phyloP scores from a whole-genome alignment of 139 green algal species.

The Micromonas commoda region DNA sequence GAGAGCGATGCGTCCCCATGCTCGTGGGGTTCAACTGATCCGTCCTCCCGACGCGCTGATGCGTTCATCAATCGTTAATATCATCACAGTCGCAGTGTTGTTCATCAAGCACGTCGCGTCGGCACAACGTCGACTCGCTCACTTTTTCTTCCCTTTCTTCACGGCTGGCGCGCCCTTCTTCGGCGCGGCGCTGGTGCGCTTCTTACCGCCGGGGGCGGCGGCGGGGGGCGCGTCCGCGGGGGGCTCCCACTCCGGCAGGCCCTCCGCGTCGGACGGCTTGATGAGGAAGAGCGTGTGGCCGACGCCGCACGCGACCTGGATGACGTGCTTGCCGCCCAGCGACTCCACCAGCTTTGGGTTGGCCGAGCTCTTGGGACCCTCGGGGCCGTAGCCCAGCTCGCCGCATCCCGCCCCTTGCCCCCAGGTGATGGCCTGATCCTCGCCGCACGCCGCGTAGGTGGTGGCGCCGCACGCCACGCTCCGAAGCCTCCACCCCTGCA shows the following conservation, averaged over 20 bases:
- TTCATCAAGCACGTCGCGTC: too few species aligned
- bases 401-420: constrained; percentile 61
- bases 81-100: not conserved
- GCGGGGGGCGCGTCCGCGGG: not conserved
- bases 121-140: not conserved
- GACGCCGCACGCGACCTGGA: not conserved
- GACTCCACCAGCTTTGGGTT: constrained; percentile 72
- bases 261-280: constrained; percentile 4
- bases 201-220: too few species aligned
- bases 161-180: too few species aligned
- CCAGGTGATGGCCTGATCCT: constrained; percentile 64
- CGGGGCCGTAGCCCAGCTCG: constrained; percentile 81
- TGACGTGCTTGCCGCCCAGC: not conserved
- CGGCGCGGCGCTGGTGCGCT: too few species aligned
- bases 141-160: constrained; percentile 12
- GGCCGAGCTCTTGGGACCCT: constrained; percentile 81
- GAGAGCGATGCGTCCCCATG: constrained; percentile 50
- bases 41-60: not conserved
- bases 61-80: not conserved
- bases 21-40: constrained; percentile 30
- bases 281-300: constrained; percentile 15
- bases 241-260: constrained; percentile 4
- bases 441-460: constrained; percentile 70
- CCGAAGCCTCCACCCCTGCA: constrained; percentile 75
- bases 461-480: constrained; percentile 66